phyloP scores from a whole-genome alignment of 306 rosid species.

The Pterocarpus macrocarpus region DNA sequence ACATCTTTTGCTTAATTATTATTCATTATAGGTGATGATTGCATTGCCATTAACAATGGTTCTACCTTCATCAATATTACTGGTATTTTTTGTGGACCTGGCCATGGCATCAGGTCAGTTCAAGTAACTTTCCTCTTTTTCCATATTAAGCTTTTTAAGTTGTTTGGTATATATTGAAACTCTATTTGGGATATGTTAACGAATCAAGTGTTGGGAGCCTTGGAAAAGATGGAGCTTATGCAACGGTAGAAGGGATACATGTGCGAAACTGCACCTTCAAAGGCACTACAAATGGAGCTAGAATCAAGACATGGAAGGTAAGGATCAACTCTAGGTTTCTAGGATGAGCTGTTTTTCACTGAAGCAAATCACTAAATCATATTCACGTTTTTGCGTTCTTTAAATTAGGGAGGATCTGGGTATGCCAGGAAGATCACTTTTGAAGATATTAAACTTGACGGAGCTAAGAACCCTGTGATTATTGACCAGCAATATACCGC shows the following conservation, averaged over 20 bases:
- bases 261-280: conserved; percentile 55
- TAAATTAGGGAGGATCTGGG: conserved; percentile 59
- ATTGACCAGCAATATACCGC: conserved; percentile 51
- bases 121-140: too few species aligned
- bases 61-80: conserved; percentile 50
- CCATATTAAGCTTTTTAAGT: too few species aligned
- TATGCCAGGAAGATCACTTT: conserved; percentile 59
- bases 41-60: conserved; percentile 57
- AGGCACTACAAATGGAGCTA: conserved; percentile 57
- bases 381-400: too few species aligned
- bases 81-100: conserved; percentile 62
- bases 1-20: neutral
- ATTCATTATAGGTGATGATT: conserved; percentile 60
- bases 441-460: conserved; percentile 44
- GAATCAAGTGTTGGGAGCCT: conserved; percentile 63
- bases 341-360: too few species aligned
- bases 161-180: too few species aligned
- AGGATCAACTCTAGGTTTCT: neutral
- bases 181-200: too few species aligned
- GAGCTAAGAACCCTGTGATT: conserved; percentile 49
- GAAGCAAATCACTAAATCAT: too few species aligned
- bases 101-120: conserved; percentile 63
- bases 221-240: conserved; percentile 42
- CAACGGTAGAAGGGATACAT: conserved; percentile 54
- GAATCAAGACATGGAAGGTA: conserved; percentile 72